Conservation (phyloP, 2,329 filamentous ascomycete genomes). For the Penicillium nordicum region DNA sequence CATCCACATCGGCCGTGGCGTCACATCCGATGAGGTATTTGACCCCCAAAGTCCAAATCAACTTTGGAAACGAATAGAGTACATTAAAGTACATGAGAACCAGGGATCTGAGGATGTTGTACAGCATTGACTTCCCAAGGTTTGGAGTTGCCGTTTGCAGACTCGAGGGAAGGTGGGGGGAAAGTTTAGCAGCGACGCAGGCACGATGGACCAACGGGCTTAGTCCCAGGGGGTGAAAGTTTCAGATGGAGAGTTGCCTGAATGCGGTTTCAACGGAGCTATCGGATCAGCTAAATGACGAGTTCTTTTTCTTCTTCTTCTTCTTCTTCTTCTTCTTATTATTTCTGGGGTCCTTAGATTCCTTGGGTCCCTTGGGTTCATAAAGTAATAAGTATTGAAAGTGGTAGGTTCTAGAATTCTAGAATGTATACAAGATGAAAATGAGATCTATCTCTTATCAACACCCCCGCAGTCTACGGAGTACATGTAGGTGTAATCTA, state of each 20-base stretch:
- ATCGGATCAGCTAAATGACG: slow-evolving; percentile 4
- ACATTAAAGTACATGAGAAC: slow-evolving; percentile 14
- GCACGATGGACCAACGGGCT: slow-evolving; percentile 5
- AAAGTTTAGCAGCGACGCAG: slow-evolving; percentile 7
- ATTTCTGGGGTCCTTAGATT: neutral
- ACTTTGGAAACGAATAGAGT: neutral
- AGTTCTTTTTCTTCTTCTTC: slow-evolving; percentile 1
- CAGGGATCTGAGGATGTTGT: slow-evolving; percentile 10
- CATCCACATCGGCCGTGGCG: slow-evolving; percentile 18
- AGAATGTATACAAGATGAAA: neutral
- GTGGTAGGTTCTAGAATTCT: neutral
- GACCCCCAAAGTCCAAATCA: neutral
- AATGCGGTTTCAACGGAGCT: slow-evolving; percentile 8
- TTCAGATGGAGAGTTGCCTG: slow-evolving; percentile 5
- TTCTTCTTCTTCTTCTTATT: neutral
- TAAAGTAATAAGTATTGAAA: neutral
- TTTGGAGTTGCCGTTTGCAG: slow-evolving; percentile 11
- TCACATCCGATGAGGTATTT: slow-evolving; percentile 3
- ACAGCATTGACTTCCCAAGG: slow-evolving; percentile 2
- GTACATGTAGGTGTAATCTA: neutral
- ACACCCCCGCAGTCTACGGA: neutral
- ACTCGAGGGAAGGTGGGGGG: neutral
- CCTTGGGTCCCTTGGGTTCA: neutral
- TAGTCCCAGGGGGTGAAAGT: slow-evolving; percentile 4
- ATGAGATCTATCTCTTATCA: slow-evolving; percentile 4